Conservation (phyloP, 805 yeast genomes). For the Blastobotrys terrestris region DNA sequence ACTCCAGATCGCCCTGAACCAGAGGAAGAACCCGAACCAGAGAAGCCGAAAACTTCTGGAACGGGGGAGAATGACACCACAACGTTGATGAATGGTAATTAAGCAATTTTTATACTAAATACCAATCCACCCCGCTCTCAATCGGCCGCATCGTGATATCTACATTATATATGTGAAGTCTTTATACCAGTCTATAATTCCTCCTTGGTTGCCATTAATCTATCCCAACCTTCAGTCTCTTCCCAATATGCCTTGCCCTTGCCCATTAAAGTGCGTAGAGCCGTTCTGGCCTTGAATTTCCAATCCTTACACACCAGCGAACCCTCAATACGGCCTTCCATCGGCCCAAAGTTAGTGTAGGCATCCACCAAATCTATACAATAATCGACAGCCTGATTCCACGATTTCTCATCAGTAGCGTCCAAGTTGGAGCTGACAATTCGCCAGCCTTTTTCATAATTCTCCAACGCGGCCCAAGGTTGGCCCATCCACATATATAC, state of each 20-base stretch:
- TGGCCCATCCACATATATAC: conserved; percentile 81
- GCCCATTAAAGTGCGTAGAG: conserved; percentile 68
- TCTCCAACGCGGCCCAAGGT: conserved; percentile 84
- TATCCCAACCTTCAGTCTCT: conserved; percentile 70
- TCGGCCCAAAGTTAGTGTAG: conserved; percentile 80
- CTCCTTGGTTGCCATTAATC: conserved; percentile 47
- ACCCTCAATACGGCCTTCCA: conserved; percentile 54
- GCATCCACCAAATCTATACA: conserved; percentile 78
- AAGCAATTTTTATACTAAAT: no score
- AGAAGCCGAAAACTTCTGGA: conserved; percentile 8
- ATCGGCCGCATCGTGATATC: no score
- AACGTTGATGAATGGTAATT: background rate
- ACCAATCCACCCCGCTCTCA: no score
- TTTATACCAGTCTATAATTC: conserved; percentile 28
- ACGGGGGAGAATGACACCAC: conserved; percentile 3
- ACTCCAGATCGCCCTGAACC: conserved; percentile 10
- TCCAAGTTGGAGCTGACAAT: conserved; percentile 61
- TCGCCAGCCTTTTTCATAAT: conserved; percentile 81
- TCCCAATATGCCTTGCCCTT: conserved; percentile 79
- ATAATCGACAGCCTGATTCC: conserved; percentile 76
- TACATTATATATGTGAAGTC: no score
- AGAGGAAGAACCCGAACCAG: conserved; percentile 5
- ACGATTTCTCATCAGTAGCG: conserved; percentile 50
- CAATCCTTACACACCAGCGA: conserved; percentile 88
- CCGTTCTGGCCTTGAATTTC: conserved; percentile 74